Evolutionary conservation across 2,329 filamentous ascomycete species (phyloP).

Genomic region (Ophiostoma angusticollis): DNA sequence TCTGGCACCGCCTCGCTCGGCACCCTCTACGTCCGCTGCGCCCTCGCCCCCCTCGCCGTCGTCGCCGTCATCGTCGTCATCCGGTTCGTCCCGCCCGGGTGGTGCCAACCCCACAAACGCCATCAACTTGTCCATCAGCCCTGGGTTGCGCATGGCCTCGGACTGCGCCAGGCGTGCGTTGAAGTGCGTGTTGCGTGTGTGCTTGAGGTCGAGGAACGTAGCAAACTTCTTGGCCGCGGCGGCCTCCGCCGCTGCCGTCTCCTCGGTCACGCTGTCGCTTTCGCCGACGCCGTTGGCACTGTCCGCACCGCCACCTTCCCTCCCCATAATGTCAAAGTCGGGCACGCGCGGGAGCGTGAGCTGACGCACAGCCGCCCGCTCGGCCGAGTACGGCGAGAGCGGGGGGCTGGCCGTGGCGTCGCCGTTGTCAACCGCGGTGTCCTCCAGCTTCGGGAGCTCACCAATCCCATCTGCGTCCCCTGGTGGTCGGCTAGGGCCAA

Average conservation of each 20-base stretch:
- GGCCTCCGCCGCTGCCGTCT: slow-evolving; percentile 28
- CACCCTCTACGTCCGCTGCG: slow-evolving; percentile 13
- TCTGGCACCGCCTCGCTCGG: slow-evolving; percentile 24
- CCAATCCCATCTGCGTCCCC: slow-evolving; percentile 3
- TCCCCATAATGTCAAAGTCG: slow-evolving; percentile 61
- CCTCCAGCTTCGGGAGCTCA: not conserved
- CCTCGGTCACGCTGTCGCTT: no score
- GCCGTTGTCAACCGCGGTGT: slow-evolving; percentile 2
- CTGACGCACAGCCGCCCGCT: slow-evolving; percentile 51
- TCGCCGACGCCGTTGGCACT: no score
- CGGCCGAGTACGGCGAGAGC: slow-evolving; percentile 54
- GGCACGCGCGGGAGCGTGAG: slow-evolving; percentile 62
- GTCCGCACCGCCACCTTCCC: slow-evolving; percentile 57
- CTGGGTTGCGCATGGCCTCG: slow-evolving; percentile 57
- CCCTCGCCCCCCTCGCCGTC: slow-evolving; percentile 12
- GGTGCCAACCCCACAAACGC: slow-evolving; percentile 42
- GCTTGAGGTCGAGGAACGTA: slow-evolving; percentile 63
- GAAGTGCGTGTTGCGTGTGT: slow-evolving; percentile 60
- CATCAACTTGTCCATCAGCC: slow-evolving; percentile 58
- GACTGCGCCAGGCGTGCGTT: slow-evolving; percentile 60
- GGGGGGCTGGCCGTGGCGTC: slow-evolving; percentile 16
- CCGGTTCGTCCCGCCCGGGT: slow-evolving; percentile 11
- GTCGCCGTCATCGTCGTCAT: slow-evolving; percentile 25
- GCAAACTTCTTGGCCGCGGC: slow-evolving; percentile 47
- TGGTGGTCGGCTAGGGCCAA: slow-evolving; percentile 13